Conservation (phyloP, 805 yeast genomes). For the Hanseniaspora valbyensis region DNA sequence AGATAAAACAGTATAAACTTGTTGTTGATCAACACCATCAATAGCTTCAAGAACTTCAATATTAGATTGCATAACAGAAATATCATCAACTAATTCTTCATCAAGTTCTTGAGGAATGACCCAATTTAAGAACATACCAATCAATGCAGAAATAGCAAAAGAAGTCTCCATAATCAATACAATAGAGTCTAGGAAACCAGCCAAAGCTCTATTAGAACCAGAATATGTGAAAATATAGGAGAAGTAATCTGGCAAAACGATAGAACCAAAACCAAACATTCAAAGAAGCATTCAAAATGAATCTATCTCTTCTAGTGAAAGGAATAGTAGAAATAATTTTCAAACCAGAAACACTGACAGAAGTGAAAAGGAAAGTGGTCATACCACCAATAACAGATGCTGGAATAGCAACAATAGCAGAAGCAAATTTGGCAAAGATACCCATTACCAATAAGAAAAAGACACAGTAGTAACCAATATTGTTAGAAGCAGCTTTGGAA, state of each 20-base stretch:
- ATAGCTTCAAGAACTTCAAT: slow-evolving; percentile 22
- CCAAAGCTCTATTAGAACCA: slow-evolving; percentile 46
- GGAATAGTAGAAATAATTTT: slow-evolving; percentile 43
- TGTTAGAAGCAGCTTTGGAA: slow-evolving; percentile 85
- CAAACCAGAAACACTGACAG: slow-evolving; percentile 67
- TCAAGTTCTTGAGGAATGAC: slow-evolving; percentile 50
- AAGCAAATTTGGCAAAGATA: slow-evolving; percentile 73
- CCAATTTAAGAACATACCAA: slow-evolving; percentile 51
- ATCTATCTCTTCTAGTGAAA: slow-evolving; percentile 63
- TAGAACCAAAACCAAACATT: slow-evolving; percentile 57
- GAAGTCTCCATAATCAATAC: slow-evolving; percentile 62
- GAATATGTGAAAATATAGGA: slow-evolving; percentile 49
- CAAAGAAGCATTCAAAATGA: slow-evolving; percentile 56
- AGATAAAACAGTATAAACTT: slow-evolving; percentile 14
- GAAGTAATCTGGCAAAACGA: slow-evolving; percentile 57
- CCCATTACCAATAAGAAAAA: slow-evolving; percentile 80
- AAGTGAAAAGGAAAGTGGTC: slow-evolving; percentile 65
- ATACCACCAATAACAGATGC: slow-evolving; percentile 76
- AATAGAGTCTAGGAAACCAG: slow-evolving; percentile 59
- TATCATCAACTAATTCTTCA: slow-evolving; percentile 29
- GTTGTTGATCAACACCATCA: slow-evolving; percentile 15
- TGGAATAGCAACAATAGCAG: slow-evolving; percentile 79
- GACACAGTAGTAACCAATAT: slow-evolving; percentile 70
- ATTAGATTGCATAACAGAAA: slow-evolving; percentile 23
- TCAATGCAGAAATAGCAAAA: slow-evolving; percentile 57